A percentile compares a stretch with the other conserved stretches of the same genome.
These are phyloP conservation scores for Pterocarpus macrocarpus DNA, from an alignment of 306 rosid genomes.

Conservation along the genomic window DNA sequence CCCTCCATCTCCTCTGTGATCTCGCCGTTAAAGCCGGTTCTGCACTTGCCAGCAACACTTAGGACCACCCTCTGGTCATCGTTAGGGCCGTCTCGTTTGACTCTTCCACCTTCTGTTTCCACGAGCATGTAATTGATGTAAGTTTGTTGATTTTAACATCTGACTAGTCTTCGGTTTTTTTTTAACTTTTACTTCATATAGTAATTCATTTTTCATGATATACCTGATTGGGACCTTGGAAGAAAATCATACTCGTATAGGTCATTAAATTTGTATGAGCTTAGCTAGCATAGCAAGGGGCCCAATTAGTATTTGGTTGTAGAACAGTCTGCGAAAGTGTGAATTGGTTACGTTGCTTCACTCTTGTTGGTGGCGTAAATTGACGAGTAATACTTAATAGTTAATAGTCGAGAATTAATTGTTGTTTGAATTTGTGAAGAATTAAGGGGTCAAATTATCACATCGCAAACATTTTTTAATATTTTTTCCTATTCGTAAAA, in stretches of 20 bases:
- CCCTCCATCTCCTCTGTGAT: slow-evolving; percentile 69
- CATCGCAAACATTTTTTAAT: too few species aligned
- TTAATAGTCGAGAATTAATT: too few species aligned
- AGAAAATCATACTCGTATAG: neutral
- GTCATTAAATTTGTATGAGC: neutral
- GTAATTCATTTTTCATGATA: slow-evolving; percentile 2
- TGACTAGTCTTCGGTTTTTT: neutral
- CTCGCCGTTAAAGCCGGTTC: slow-evolving; percentile 73
- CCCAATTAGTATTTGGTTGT: neutral
- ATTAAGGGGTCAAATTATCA: too few species aligned
- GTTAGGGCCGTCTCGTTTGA: neutral
- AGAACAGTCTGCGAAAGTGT: neutral
- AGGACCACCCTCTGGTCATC: neutral
- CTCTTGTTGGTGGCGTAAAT: neutral
- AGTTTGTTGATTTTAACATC: neutral
- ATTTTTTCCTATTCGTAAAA: too few species aligned
- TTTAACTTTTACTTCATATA: too few species aligned
- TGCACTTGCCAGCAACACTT: slow-evolving; percentile 32
- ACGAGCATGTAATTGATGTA: neutral
- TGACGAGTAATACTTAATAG: too few species aligned
- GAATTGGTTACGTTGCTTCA: slow-evolving; percentile 11
- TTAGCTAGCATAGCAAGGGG: neutral
- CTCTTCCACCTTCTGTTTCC: neutral
- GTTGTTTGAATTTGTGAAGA: too few species aligned
- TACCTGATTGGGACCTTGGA: slow-evolving; percentile 20